Evolutionary conservation across 345 rosid species (phyloP), one percentile per base, ranked within the genome.

Genomic region (Chamaenerion angustifolium): DNA sequence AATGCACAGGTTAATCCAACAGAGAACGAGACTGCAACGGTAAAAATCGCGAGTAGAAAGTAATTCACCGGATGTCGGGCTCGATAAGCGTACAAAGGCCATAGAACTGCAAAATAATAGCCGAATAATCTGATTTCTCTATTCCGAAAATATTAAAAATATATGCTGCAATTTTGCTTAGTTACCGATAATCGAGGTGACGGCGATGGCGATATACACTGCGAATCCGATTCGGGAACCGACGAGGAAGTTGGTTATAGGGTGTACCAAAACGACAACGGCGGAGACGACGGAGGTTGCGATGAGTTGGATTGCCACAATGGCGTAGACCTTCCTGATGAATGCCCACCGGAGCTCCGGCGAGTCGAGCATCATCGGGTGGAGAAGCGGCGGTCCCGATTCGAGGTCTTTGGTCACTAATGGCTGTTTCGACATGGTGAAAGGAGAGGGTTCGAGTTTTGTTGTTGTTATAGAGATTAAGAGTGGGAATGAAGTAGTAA

Each of bases 51-150:
- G 3, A 90, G 88, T 10, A 90, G 69, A 7, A 90, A 23, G 62
- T 83, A 90, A 56, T 90, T 90, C 31, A 83, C 72, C 10, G 98
- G 98, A 67, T 90, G 96, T 71, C 59, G 79, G 79, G 83, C 92
- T 65, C 83, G 85, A 58, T 78, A 90, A 71, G 75, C 81, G 51
- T 75, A 83, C 73, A 90, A 45, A 10, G 98, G 96, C 43, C 82
- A 79, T 67, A 90, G 40, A 31, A 73, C 95, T 90, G 81, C 73
- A 67, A n/a, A 40, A 9, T 4, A 21, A 21, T 21, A 4, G 25
- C 25, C n/a, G n/a, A n/a, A n/a, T n/a, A n/a, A n/a, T n/a, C n/a
- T n/a, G n/a, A n/a, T n/a, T n/a, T n/a, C n/a, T n/a, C n/a, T n/a
- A n/a, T n/a, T n/a, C n/a, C n/a, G n/a, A n/a, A n/a, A n/a, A n/a